Evolutionary conservation across 345 rosid species (phyloP), one percentile per base, ranked within the genome.

Genomic region (Anastatica hierochuntica): DNA sequence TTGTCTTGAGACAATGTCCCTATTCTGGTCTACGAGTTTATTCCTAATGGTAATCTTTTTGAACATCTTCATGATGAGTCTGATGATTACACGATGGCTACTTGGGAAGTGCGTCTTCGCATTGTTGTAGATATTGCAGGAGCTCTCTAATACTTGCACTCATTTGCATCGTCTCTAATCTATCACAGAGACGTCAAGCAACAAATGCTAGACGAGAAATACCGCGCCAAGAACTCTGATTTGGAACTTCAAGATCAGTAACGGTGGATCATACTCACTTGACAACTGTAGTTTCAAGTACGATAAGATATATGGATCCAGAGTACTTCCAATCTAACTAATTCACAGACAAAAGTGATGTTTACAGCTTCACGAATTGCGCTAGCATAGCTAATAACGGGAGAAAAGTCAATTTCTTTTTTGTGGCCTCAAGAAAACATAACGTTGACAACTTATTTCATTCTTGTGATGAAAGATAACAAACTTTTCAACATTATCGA

Each of bases 261-360:
- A 62, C 67, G 1, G 19, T 53, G 11, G 67, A 62, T 43, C 60
- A 62, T 43, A 62, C 67, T 9, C 67, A 62, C 13, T 26, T 62
- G 13, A 62, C 67, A 7, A 62, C 67, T 0, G 49, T 49, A 0
- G 66, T 61, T 41, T 50, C 57, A 14, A 58, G 58, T 11, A 61
- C 66, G 0, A 27, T 61, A 23, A 51, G 66, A 33, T 62, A 62
- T 13, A 6, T 62, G 36, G 67, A 62, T 42, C 67, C 67, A 1
- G 53, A 62, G 44, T 62, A 62, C 34, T 62, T 62, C 11, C 75
- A 67, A 4, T 46, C 76, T 4, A 58, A 72, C 38, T 49, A 65
- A 11, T 63, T 77, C n/a, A 74, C 75, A 0, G 77, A 70, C 2
- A 78, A 77, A 36, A 78, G 83, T 10, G 83, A 78, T 58, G 79